A percentile compares a stretch with the other conserved stretches of the same genome.
Evolutionary conservation across 1,284 basidiomycete species (phyloP).

Genomic region (Blastosporella zonata): DNA sequence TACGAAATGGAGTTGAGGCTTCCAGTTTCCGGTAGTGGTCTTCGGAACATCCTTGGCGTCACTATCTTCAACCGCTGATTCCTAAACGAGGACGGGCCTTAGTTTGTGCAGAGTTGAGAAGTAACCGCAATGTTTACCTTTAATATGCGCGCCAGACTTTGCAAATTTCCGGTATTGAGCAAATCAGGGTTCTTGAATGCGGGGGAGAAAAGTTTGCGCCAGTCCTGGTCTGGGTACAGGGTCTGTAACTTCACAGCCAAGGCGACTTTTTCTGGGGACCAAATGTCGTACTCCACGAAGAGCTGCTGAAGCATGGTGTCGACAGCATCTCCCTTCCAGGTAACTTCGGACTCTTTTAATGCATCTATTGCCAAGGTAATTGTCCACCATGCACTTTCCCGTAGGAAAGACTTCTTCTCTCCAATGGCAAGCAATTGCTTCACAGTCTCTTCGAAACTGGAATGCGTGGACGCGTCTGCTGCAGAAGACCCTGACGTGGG

Average conservation of each 20-base stretch:
- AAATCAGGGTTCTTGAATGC: constrained; percentile 75
- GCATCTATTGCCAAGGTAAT: constrained; percentile 64
- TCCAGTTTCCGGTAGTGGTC: constrained; percentile 69
- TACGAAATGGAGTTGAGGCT: constrained; percentile 88
- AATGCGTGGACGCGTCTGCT: constrained; percentile 51
- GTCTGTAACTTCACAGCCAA: constrained; percentile 71
- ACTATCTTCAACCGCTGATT: constrained; percentile 57
- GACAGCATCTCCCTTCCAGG: constrained; percentile 74
- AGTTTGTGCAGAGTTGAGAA: constrained; percentile 7
- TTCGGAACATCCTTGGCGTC: constrained; percentile 43
- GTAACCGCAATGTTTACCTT: constrained; percentile 50
- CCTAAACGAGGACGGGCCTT: constrained; percentile 35
- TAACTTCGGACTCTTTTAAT: constrained; percentile 53
- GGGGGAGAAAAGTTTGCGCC: constrained; percentile 68
- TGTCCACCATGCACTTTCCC: constrained; percentile 91
- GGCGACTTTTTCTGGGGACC: constrained; percentile 90
- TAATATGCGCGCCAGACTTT: constrained; percentile 72
- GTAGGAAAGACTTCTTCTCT: constrained; percentile 86
- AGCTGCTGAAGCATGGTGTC: constrained; percentile 49
- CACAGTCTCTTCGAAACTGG: constrained; percentile 65
- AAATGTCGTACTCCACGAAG: constrained; percentile 55
- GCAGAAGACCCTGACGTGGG: constrained; percentile 51
- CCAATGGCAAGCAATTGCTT: constrained; percentile 69
- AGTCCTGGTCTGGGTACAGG: constrained; percentile 58
- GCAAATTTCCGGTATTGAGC: constrained; percentile 70